Percentiles rank a stretch among this genome's conserved stretches.
Conservation (phyloP, 208 protist genomes). For the Crithidia fasciculata region DNA sequence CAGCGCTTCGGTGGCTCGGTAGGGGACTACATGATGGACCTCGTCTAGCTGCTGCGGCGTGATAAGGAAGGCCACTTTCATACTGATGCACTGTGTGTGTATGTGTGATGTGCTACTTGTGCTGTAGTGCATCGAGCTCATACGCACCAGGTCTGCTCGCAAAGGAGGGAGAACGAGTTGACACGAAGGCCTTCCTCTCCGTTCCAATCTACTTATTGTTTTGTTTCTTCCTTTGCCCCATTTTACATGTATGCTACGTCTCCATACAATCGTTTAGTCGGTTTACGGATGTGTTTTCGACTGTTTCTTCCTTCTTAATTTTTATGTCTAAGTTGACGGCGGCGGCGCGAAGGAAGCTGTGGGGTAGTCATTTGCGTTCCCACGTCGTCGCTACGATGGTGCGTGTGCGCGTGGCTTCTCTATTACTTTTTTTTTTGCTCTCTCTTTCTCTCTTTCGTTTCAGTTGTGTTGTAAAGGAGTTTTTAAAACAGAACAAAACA, state of each 20-base stretch:
- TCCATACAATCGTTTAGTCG: too few relatives aligned
- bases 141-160: background rate
- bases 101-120: background rate
- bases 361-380: too few relatives aligned
- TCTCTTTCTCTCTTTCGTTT: background rate
- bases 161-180: too few relatives aligned
- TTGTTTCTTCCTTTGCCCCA: slow-evolving; percentile 2
- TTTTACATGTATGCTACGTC: slow-evolving; percentile 19
- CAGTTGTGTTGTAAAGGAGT: background rate
- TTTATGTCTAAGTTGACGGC: background rate
- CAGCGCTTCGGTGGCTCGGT: slow-evolving; percentile 16
- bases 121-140: too few relatives aligned
- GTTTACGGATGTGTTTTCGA: too few relatives aligned
- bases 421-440: slow-evolving; percentile 4
- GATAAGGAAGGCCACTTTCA: background rate
- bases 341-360: too few relatives aligned
- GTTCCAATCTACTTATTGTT: background rate
- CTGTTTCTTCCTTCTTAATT: background rate
- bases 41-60: background rate
- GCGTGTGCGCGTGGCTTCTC: too few relatives aligned
- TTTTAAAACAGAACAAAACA: background rate
- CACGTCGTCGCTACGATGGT: too few relatives aligned
- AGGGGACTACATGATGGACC: slow-evolving; percentile 5
- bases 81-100: background rate
- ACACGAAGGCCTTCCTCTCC: too few relatives aligned